phyloP scores from a whole-genome alignment of 305 asterid genomes.

The Fraxinus nigra region DNA sequence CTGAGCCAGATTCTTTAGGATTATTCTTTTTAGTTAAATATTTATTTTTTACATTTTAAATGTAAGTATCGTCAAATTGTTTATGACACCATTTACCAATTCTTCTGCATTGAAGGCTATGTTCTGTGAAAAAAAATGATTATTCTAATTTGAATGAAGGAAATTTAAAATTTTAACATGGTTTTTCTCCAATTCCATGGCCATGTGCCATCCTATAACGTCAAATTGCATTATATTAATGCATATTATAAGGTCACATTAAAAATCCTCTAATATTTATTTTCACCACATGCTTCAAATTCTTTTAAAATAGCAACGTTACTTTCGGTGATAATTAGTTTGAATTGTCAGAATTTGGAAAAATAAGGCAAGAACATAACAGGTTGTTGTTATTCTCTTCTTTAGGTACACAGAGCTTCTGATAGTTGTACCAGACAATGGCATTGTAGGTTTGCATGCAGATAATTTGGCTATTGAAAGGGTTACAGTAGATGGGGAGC shows the following conservation, averaged over 20 bases:
- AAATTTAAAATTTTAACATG: background rate
- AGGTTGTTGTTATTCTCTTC: slow-evolving; percentile 13
- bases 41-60: background rate
- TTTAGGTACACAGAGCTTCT: slow-evolving; percentile 89
- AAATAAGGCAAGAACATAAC: background rate
- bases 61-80: background rate
- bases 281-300: background rate
- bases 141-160: background rate
- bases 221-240: background rate
- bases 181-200: background rate
- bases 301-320: background rate
- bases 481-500: slow-evolving; percentile 91
- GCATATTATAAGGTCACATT: background rate
- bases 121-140: background rate
- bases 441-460: slow-evolving; percentile 95
- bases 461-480: slow-evolving; percentile 92
- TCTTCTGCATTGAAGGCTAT: background rate
- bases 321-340: background rate
- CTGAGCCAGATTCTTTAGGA: background rate
- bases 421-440: slow-evolving; percentile 84
- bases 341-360: slow-evolving; percentile 8
- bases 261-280: background rate
- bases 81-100: background rate
- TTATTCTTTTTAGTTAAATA: background rate
- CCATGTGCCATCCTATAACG: background rate